Base-by-base conservation (phyloP, 2,329 filamentous ascomycete genomes). In the Didymella pomorum region DNA sequence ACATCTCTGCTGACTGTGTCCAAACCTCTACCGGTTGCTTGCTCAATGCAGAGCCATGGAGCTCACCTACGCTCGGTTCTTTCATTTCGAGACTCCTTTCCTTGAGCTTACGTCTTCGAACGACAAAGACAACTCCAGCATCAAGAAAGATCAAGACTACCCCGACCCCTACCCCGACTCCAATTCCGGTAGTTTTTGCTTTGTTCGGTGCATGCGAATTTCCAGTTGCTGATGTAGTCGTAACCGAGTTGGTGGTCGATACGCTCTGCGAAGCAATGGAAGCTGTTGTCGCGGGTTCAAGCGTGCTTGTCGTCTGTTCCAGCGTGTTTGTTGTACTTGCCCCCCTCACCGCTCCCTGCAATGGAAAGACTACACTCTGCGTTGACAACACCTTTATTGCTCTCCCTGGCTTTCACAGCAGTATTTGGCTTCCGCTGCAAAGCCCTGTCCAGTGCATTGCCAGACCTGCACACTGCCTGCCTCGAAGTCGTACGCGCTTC, bases 321-420 rank as follows among this genome's bases (percentile, higher is more conserved):
- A 29, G 28, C 28, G 28, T 12, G 11, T 29, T 12, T 12, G 28
- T 48, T 12, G 45, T 37, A 12, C 45, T 48, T 4, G 50, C 29
- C 4, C 50, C 50, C 26, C 44, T 12, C 5, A 35, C 50, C 10
- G 50, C 50, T 4, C 50, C 50, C 21, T 35, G 29, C 41, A 52
- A 12, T 21, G 48, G 52, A n/a, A 65, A 65, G 2, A 63, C 49
- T n/a, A 53, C 58, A 3, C 29, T 55, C 5, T 47, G 31, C 9
- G 63, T 65, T 49, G 57, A 28, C 63, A 65, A 37, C 63, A 65
- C 28, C 60, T 39, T 35, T 50, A 52, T 8, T 46, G 49, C 46
- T 65, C 63, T 18, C 42, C 52, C 21, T 50, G 44, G 25, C 57
- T 61, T 50, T 65, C 63, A 23, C 63, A 65, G 18, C 63, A 65